These are phyloP conservation scores for Fragilaria crotonensis DNA, from an alignment of 108 stramenopile genomes.

Conservation along the genomic window DNA sequence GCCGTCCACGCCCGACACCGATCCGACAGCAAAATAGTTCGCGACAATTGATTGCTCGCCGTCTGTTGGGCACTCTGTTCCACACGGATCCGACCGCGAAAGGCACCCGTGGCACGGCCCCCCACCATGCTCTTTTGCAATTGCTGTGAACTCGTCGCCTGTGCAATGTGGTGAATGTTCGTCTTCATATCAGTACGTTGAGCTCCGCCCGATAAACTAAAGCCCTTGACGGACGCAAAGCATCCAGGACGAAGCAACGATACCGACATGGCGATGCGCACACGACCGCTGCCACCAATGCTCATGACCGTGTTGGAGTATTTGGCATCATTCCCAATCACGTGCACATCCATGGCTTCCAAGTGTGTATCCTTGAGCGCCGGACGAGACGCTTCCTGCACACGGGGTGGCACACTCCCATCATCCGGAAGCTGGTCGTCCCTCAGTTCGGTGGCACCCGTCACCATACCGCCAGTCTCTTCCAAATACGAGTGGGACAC, in stretches of 20 bases:
- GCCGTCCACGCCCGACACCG: conserved; percentile 79
- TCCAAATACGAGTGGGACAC: conserved; percentile 80
- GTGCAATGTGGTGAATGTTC: conserved; percentile 86
- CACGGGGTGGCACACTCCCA: conserved; percentile 36
- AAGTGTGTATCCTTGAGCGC: conserved; percentile 74
- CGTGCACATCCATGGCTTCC: conserved; percentile 73
- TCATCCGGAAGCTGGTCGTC: conserved; percentile 32
- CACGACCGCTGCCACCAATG: conserved; percentile 75
- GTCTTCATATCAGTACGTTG: conserved; percentile 85
- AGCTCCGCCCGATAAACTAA: conserved; percentile 68
- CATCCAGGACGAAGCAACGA: conserved; percentile 62
- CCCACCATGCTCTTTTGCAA: conserved; percentile 90
- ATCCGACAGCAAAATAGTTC: conserved; percentile 83
- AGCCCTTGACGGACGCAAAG: conserved; percentile 62
- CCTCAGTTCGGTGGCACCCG: conserved; percentile 50
- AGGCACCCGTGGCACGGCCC: conserved; percentile 74
- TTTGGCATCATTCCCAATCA: conserved; percentile 53
- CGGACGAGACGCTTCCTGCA: conserved; percentile 54
- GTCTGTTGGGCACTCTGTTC: conserved; percentile 91
- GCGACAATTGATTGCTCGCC: conserved; percentile 83
- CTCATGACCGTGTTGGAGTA: conserved; percentile 65
- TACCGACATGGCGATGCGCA: conserved; percentile 56
- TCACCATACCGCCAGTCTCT: conserved; percentile 73
- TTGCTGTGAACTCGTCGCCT: conserved; percentile 73
- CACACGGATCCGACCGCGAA: conserved; percentile 91